Evolutionary conservation across 768 basidiomycete genomes (phyloP).

Genomic region (Psilocybe tampanensis): DNA sequence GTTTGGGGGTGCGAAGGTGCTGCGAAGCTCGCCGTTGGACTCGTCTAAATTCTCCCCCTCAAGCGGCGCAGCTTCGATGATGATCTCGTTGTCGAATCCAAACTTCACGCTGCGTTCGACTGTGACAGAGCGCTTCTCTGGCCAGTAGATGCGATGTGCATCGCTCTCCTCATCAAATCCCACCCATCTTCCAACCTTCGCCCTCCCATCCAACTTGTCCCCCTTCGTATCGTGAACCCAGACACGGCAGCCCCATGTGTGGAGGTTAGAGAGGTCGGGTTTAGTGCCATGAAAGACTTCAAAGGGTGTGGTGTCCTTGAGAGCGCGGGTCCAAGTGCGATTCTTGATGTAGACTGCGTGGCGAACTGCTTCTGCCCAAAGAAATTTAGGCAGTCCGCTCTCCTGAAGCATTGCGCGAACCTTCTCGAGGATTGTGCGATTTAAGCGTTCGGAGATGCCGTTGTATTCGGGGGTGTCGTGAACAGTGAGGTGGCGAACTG

Average conservation of each 20-base stretch:
- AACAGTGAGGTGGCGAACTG: constrained; percentile 1
- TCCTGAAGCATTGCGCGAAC: constrained; percentile 33
- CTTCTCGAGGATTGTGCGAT: constrained; percentile 32
- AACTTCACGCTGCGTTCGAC: constrained; percentile 31
- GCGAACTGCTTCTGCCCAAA: constrained; percentile 38
- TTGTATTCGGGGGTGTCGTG: constrained; percentile 28
- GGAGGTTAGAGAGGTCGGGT: constrained; percentile 29
- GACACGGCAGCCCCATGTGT: constrained; percentile 33
- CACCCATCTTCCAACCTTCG: constrained; percentile 31
- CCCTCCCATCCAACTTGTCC: constrained; percentile 18
- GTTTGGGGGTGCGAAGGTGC: no score
- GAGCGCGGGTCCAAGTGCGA: constrained; percentile 23
- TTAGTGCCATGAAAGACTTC: constrained; percentile 19
- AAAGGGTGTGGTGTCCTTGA: constrained; percentile 27
- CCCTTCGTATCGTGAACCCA: constrained; percentile 28
- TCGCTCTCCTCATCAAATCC: constrained; percentile 31
- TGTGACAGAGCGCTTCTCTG: constrained; percentile 24
- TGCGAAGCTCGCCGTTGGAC: no score
- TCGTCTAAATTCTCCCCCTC: no score
- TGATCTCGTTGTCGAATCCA: neutral
- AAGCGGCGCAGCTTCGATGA: no score
- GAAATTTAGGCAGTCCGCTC: constrained; percentile 27
- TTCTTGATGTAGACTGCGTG: constrained; percentile 38
- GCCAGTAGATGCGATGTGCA: constrained; percentile 36
- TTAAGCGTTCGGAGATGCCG: constrained; percentile 38